phyloP scores from a whole-genome alignment of 2,329 filamentous ascomycete genomes.

The Ophiognomonia clavigignenti-juglandacearum region DNA sequence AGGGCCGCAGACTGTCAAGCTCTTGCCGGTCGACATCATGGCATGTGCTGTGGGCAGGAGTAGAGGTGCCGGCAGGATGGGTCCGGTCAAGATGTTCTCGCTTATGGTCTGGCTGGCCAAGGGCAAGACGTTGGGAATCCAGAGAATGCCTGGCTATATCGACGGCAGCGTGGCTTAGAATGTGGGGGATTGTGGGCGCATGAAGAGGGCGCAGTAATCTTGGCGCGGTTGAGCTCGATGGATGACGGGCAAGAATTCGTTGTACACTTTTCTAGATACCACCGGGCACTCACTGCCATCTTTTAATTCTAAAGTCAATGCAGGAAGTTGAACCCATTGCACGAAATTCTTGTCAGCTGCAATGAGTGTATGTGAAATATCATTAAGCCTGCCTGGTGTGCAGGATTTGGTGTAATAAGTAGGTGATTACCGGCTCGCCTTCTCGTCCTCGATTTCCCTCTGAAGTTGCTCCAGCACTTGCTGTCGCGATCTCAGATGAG shows the following conservation, averaged over 20 bases:
- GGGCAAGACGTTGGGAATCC: slow-evolving; percentile 43
- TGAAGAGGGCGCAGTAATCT: background rate
- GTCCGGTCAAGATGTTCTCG: slow-evolving; percentile 44
- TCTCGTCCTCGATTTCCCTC: slow-evolving; percentile 84
- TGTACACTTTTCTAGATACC: no score
- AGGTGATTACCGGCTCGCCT: slow-evolving; percentile 43
- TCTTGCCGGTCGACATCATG: slow-evolving; percentile 43
- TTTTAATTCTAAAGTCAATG: no score
- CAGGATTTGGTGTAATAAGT: background rate
- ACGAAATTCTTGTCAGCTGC: no score
- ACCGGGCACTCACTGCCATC: no score
- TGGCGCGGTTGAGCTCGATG: no score
- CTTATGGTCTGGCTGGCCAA: slow-evolving; percentile 47
- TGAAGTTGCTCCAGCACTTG: slow-evolving; percentile 71
- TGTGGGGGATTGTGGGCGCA: background rate
- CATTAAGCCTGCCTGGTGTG: background rate
- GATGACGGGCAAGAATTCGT: no score
- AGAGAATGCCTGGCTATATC: slow-evolving; percentile 40
- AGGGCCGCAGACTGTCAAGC: slow-evolving; percentile 38
- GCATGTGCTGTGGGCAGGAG: slow-evolving; percentile 44
- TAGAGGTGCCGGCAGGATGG: slow-evolving; percentile 44
- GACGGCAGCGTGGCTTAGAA: slow-evolving; percentile 43
- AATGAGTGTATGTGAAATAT: background rate
- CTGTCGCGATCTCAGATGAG: slow-evolving; percentile 73
- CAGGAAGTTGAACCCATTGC: no score